phyloP scores from a whole-genome alignment of 345 rosid species.

The Trapa bicornis region DNA sequence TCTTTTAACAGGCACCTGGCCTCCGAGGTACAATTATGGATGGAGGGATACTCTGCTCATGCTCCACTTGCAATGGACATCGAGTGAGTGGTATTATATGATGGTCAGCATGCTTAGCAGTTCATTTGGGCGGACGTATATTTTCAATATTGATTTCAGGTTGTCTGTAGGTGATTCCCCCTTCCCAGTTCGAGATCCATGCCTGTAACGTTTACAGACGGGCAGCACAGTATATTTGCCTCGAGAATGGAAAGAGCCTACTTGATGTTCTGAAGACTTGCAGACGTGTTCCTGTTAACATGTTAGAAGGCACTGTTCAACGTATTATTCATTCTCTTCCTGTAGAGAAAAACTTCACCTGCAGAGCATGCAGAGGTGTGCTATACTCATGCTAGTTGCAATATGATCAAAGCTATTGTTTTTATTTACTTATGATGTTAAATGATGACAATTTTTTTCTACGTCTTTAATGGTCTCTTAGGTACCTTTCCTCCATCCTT shows the following conservation, averaged over 20 bases:
- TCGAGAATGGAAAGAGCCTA: slow-evolving; percentile 97
- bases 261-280: slow-evolving; percentile 80
- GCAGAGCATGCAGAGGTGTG: slow-evolving; percentile 81
- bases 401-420: background rate
- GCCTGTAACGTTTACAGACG: slow-evolving; percentile 86
- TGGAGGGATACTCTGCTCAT: slow-evolving; percentile 85
- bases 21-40: slow-evolving; percentile 83
- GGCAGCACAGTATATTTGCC: slow-evolving; percentile 88
- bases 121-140: slow-evolving; percentile 7
- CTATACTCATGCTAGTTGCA: background rate
- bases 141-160: slow-evolving; percentile 6
- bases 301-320: slow-evolving; percentile 59
- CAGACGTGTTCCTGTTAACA: slow-evolving; percentile 58
- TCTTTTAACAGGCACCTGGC: slow-evolving; percentile 54
- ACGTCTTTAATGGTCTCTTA: slow-evolving; percentile 15
- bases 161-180: slow-evolving; percentile 65
- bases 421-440: background rate
- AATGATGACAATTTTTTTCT: background rate
- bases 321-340: slow-evolving; percentile 44
- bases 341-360: slow-evolving; percentile 51
- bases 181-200: slow-evolving; percentile 96
- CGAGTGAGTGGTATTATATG: slow-evolving; percentile 36
- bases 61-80: slow-evolving; percentile 67
- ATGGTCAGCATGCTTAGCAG: slow-evolving; percentile 3
- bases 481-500: slow-evolving; percentile 47